Evolutionary conservation across 2,329 filamentous ascomycete species (phyloP), one percentile per base, ranked within the genome.

Genomic region (Ophiosphaerella korrae): DNA sequence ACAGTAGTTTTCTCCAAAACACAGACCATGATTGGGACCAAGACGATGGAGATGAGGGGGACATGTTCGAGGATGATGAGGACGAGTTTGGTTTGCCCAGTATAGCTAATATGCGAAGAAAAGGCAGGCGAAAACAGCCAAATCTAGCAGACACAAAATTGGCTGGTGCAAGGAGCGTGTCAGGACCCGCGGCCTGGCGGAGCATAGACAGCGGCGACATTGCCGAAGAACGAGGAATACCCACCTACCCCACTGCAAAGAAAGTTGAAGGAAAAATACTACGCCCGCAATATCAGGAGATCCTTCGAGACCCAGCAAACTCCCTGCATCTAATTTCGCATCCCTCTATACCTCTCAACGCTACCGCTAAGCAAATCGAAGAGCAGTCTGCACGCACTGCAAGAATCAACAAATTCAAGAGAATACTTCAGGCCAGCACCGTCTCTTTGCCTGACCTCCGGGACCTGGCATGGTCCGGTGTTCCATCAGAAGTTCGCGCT

Each of bases 341-440:
- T 74, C 87, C 92, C 5, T 78, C 89, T 0, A 80, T 89, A 39
- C 85, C 90, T 9, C 76, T 82, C 23, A 88, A 88, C 68, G 90
- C 92, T 2, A 84, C 86, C 1, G 82, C 87, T 1, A 97, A 95
- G 71, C 91, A 97, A 69, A 80, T 88, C 14, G 93, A 97, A 68
- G 88, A 87, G 11, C 87, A 96, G 69, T 92, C 89, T 49, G 89
- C 92, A 38, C 86, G 91, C 53, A 94, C 96, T 64, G 89, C 90
- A 6, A 87, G 94, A 56, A 99, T 99, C 72, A 97, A 99, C 77
- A 97, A 97, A 71, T 99, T 99, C 78, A 99, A 99, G 75, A 89
- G 88, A 64, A 90, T 99, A 45, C 80, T 99, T 6, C 94, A 99
- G 76, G 86, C 93, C 18, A 96, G 90, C 35, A 92, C 90, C 1